phyloP scores from a whole-genome alignment of 1,139 yeast genomes.

The Taiozyma sp. region DNA sequence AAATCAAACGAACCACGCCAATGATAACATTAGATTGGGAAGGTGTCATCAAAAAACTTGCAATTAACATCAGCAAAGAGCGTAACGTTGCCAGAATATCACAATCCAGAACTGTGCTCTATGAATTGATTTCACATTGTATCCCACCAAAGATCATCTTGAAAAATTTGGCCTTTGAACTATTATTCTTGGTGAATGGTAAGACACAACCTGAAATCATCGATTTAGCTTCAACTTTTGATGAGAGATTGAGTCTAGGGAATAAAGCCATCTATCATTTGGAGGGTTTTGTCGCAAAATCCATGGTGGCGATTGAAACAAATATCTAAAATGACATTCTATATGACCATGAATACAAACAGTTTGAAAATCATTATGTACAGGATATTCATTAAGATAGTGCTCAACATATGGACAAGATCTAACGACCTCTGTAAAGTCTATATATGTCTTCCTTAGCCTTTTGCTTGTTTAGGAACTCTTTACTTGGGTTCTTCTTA shows the following conservation, averaged over 20 bases:
- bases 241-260: constrained; percentile 85
- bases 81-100: constrained; percentile 72
- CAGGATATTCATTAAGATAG: background rate
- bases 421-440: constrained; percentile 52
- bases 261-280: constrained; percentile 87
- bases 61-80: constrained; percentile 52
- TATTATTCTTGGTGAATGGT: constrained; percentile 39
- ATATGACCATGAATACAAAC: background rate
- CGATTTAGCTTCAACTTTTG: constrained; percentile 70
- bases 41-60: constrained; percentile 61
- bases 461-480: constrained; percentile 44
- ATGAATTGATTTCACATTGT: constrained; percentile 88
- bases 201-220: constrained; percentile 48
- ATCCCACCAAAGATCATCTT: constrained; percentile 81
- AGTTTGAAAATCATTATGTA: background rate
- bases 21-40: constrained; percentile 84
- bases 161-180: constrained; percentile 58
- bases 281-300: constrained; percentile 89
- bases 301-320: constrained; percentile 45
- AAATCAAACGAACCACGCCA: constrained; percentile 38
- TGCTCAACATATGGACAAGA: background rate
- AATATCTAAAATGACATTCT: constrained; percentile 1
- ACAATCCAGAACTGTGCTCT: constrained; percentile 67
- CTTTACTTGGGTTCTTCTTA: constrained; percentile 62
- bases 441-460: constrained; percentile 48